Conservation (phyloP, 495 filamentous ascomycete species). For the Emericellopsis terricola region DNA sequence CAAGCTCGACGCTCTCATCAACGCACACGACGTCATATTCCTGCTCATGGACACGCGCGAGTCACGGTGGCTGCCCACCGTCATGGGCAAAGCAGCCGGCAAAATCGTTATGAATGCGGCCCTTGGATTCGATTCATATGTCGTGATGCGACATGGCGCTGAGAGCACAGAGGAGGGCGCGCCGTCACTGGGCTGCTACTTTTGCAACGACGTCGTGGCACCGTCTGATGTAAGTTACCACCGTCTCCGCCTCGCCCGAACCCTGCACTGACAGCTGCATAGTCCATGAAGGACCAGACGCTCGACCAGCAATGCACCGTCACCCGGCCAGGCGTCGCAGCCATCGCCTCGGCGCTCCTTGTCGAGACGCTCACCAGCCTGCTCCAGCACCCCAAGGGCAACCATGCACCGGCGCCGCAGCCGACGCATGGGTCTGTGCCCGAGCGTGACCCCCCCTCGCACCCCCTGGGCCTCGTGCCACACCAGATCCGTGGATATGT, state of each 20-base stretch:
- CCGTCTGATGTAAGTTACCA: constrained; percentile 68
- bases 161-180: constrained; percentile 26
- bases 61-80: constrained; percentile 87
- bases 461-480: constrained; percentile 76
- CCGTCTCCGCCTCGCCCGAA: constrained; percentile 1
- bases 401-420: constrained; percentile 35
- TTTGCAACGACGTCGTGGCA: constrained; percentile 94
- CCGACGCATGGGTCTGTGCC: constrained; percentile 15
- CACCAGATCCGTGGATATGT: constrained; percentile 90
- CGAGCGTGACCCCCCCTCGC: constrained; percentile 36
- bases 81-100: constrained; percentile 83
- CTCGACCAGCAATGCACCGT: constrained; percentile 98
- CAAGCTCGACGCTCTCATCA: constrained; percentile 51
- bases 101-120: constrained; percentile 97
- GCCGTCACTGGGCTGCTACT: constrained; percentile 80
- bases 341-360: constrained; percentile 80
- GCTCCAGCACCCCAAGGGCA: constrained; percentile 61
- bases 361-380: constrained; percentile 80
- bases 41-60: constrained; percentile 93
- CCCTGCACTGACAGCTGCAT: not conserved
- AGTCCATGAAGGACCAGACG: constrained; percentile 86
- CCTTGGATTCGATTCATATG: constrained; percentile 88
- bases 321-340: constrained; percentile 79
- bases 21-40: constrained; percentile 84
- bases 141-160: constrained; percentile 89